These are phyloP conservation scores for Corynascus novoguineensis DNA, from an alignment of 495 filamentous ascomycete species.

Conservation along the genomic window DNA sequence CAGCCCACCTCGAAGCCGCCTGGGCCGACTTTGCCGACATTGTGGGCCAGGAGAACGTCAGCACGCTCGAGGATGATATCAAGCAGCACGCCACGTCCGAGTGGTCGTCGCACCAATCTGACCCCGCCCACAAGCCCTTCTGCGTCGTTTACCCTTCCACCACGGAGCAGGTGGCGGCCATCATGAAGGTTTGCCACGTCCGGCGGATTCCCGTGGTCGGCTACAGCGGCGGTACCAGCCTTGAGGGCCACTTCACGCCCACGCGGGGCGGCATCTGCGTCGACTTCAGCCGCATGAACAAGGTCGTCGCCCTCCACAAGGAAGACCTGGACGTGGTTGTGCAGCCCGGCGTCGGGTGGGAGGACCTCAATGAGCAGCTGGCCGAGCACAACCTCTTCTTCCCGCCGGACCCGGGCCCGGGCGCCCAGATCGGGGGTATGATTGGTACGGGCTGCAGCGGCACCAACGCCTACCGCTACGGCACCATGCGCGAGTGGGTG, in stretches of 20 bases:
- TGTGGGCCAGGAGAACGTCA: conserved; percentile 79
- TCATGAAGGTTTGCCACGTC: conserved; percentile 70
- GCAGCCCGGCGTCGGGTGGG: conserved; percentile 78
- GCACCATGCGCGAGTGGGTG: conserved; percentile 97
- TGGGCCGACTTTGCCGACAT: conserved; percentile 88
- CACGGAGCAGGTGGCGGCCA: conserved; percentile 63
- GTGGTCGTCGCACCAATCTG: conserved; percentile 74
- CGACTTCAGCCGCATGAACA: conserved; percentile 71
- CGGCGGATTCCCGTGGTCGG: conserved; percentile 68
- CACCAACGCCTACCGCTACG: conserved; percentile 90
- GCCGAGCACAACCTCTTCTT: conserved; percentile 67
- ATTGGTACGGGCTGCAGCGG: conserved; percentile 89
- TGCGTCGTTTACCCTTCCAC: conserved; percentile 59
- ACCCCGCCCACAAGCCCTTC: conserved; percentile 45
- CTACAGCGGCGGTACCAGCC: conserved; percentile 69
- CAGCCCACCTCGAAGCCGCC: conserved; percentile 78
- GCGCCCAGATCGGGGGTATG: conserved; percentile 92
- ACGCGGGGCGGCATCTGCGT: conserved; percentile 71
- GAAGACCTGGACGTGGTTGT: conserved; percentile 77
- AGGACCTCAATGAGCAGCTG: conserved; percentile 67
- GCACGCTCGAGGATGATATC: conserved; percentile 62
- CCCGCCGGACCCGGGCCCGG: conserved; percentile 75
- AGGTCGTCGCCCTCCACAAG: conserved; percentile 63
- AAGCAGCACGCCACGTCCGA: conserved; percentile 72
- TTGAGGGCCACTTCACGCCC: conserved; percentile 76